Evolutionary conservation across 257 asterid genomes (phyloP).

Genomic region (Solanum sitiens): DNA sequence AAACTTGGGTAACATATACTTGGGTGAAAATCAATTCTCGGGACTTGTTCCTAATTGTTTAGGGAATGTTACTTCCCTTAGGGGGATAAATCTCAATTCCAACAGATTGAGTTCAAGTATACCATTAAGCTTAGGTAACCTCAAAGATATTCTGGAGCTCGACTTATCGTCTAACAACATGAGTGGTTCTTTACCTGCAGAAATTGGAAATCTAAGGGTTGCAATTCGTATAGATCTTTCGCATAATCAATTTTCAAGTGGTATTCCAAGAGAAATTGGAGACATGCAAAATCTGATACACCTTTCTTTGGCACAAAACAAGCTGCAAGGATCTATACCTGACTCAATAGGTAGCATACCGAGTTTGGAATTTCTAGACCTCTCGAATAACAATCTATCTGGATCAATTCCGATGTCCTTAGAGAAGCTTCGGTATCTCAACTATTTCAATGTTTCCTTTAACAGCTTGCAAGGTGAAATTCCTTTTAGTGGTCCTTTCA

Average conservation of each 20-base stretch:
- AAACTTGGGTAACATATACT: not conserved
- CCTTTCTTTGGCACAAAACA: slow-evolving; percentile 12
- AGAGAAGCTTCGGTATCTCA: not conserved
- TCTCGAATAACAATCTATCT: slow-evolving; percentile 11
- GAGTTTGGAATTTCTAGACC: slow-evolving; percentile 1
- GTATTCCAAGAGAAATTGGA: slow-evolving; percentile 6
- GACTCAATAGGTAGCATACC: not conserved
- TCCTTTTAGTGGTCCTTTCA: slow-evolving; percentile 13
- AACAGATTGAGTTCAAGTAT: slow-evolving; percentile 11
- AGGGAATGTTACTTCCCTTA: slow-evolving; percentile 1
- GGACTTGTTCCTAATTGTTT: slow-evolving; percentile 24
- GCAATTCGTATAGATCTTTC: not conserved
- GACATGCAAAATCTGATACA: not conserved
- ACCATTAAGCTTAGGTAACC: slow-evolving; percentile 10
- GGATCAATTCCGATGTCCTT: slow-evolving; percentile 15
- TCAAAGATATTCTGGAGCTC: slow-evolving; percentile 1
- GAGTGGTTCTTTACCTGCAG: slow-evolving; percentile 6
- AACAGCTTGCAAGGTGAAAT: slow-evolving; percentile 15
- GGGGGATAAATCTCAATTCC: not conserved
- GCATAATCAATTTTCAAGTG: not conserved
- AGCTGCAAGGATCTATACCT: slow-evolving; percentile 14
- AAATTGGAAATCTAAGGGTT: slow-evolving; percentile 9
- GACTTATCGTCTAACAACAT: slow-evolving; percentile 15
- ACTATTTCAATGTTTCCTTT: slow-evolving; percentile 3
- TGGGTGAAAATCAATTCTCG: not conserved